A percentile compares a stretch with the other conserved stretches of the same genome.
Conservation (phyloP, 768 basidiomycete species). For the Xerocomellus chrysenteron region DNA sequence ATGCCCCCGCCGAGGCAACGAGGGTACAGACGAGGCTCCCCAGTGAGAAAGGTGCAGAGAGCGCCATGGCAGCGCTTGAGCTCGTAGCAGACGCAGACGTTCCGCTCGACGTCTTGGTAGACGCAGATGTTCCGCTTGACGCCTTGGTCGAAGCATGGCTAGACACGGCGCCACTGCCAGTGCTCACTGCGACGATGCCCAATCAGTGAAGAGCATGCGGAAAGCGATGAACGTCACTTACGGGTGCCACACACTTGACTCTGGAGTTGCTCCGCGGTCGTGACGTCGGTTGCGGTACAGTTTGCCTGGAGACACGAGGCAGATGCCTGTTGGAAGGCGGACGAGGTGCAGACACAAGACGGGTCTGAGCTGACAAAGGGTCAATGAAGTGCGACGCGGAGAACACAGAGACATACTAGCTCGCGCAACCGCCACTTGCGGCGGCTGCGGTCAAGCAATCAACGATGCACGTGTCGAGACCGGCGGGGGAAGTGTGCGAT, state of each 20-base stretch:
- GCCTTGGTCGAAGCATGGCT: neutral
- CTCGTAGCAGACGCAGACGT: neutral
- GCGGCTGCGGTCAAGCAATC: conserved; percentile 7
- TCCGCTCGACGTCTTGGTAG: neutral
- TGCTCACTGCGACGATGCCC: neutral
- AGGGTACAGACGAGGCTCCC: conserved; percentile 19
- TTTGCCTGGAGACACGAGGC: conserved; percentile 31
- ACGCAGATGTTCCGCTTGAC: neutral
- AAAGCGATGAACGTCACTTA: neutral
- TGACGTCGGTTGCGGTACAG: conserved; percentile 34
- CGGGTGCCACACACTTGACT: conserved; percentile 29
- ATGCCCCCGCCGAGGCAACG: conserved; percentile 25
- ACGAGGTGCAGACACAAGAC: conserved; percentile 40
- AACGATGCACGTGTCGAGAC: conserved; percentile 10
- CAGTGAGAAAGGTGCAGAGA: conserved; percentile 18
- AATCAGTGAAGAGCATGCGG: neutral
- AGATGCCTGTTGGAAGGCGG: conserved; percentile 37
- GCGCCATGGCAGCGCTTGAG: conserved; percentile 18
- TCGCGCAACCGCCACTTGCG: neutral
- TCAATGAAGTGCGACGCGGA: neutral
- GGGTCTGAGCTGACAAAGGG: conserved; percentile 35
- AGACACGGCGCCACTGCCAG: neutral
- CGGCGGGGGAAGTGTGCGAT: conserved; percentile 4
- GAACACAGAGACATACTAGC: conserved; percentile 11
- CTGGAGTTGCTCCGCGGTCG: conserved; percentile 35